Conservation (phyloP, 805 yeast genomes). For the Yamadazyma paraphyllophila region DNA sequence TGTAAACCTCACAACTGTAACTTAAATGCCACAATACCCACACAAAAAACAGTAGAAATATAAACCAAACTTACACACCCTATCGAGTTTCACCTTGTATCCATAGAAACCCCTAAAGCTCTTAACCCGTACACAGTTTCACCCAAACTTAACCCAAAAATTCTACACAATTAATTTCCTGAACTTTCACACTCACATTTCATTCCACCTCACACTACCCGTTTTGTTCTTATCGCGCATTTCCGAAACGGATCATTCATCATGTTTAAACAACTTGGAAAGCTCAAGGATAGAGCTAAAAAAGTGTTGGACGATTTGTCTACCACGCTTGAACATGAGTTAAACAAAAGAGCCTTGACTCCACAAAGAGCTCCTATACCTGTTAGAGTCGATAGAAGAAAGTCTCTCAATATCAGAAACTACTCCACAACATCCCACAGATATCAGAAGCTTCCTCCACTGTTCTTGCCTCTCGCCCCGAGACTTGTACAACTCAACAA, state of each 20-base stretch:
- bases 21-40: too few relatives aligned
- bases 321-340: constrained; percentile 10
- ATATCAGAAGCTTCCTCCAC: background rate
- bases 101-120: too few relatives aligned
- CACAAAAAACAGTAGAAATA: too few relatives aligned
- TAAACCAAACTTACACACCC: too few relatives aligned
- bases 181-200: background rate
- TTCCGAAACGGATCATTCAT: constrained; percentile 5
- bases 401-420: background rate
- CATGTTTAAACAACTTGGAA: constrained; percentile 13
- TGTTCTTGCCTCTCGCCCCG: background rate
- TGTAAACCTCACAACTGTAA: too few relatives aligned
- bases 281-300: constrained; percentile 13
- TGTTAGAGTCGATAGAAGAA: background rate
- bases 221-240: background rate
- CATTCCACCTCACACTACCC: background rate
- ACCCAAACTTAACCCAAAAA: too few relatives aligned
- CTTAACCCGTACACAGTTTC: too few relatives aligned
- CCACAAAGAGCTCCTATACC: constrained; percentile 12
- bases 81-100: too few relatives aligned
- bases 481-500: too few relatives aligned
- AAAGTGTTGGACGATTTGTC: constrained; percentile 13
- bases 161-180: background rate
- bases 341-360: constrained; percentile 1
- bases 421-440: background rate